Evolutionary conservation across 441 rosid species (phyloP), one percentile per base, ranked within the genome.

Genomic region (Capsella rubella): DNA sequence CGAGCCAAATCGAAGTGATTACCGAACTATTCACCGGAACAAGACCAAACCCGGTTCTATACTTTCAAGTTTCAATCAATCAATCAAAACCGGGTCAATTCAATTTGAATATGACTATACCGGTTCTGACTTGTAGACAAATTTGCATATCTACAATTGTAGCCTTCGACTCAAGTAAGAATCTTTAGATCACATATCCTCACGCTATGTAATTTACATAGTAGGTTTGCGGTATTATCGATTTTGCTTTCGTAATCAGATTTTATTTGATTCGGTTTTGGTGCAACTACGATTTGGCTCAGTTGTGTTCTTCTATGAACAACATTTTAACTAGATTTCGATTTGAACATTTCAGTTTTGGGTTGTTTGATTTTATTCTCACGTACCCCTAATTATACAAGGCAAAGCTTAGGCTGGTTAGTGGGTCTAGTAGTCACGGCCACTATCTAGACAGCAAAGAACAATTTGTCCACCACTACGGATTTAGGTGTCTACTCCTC

Each of bases 41-140:
- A 27, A 16, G 47, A 60, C 68, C 61, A 43, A 60, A 6, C 34
- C 54, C 43, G 68, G 55, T 63, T 45, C n/a, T 43, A 4, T 28
- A 40, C 16, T 39, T 21, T 39, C 6, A 21, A 0, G 18, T 16
- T 16, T 25, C 1, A 59, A 39, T 59, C 6, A 3, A 37, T 40
- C 5, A 42, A 37, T 0, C 13, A 37, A 37, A 18, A 21, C 64
- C 47, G 15, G 53, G 40, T 45, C 40, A 45, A 9, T 62, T 62
- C 14, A 21, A 0, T 59, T 57, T 59, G 3, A 21, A 18, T 9
- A 9, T 9, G 27, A 1, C 28, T 18, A 58, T 35, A 15, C 66
- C 66, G 66, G 66, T 61, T 42, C 51, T 40, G 35, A 40, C 51
- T 60, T 60, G 34, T 40, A 13, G 49, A 40, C 50, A 60, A 13